phyloP scores from a whole-genome alignment of 148 eudicot genomes.

The Bassia scoparia region DNA sequence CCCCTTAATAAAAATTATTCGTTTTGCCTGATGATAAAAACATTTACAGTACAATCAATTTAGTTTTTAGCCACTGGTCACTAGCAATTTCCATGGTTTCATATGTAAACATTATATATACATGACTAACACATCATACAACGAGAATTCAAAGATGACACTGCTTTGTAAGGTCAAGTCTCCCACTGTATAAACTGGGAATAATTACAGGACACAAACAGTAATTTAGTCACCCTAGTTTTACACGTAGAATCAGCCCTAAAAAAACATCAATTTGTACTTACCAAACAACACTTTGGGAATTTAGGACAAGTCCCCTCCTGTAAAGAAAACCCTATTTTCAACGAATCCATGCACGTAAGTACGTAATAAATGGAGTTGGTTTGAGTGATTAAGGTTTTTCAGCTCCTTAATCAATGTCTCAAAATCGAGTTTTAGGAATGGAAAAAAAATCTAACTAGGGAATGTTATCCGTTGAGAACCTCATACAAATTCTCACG shows the following conservation, averaged over 20 bases:
- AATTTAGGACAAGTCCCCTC: too few relatives aligned
- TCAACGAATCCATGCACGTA: too few relatives aligned
- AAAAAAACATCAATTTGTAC: background rate
- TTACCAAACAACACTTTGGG: background rate
- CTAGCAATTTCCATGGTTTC: slow-evolving; percentile 18
- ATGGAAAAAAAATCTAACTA: too few relatives aligned
- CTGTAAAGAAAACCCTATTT: too few relatives aligned
- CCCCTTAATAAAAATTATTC: slow-evolving; percentile 1
- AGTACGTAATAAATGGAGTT: too few relatives aligned
- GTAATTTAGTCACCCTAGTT: background rate
- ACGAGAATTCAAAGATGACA: background rate
- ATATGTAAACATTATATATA: slow-evolving; percentile 10
- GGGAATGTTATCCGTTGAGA: too few relatives aligned
- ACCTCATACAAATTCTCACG: too few relatives aligned
- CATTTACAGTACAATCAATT: background rate
- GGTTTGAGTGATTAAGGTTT: too few relatives aligned
- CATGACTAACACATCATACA: background rate
- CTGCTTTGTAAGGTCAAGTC: slow-evolving; percentile 13
- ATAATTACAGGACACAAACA: background rate
- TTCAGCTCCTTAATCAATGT: too few relatives aligned
- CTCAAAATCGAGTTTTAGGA: too few relatives aligned
- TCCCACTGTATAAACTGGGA: background rate
- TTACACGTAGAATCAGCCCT: slow-evolving; percentile 3
- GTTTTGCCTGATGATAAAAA: slow-evolving; percentile 11
- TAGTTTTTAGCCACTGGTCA: slow-evolving; percentile 15